Conservation (phyloP, 371 early-diverging fungal genomes). For the Mortierella sp. region DNA sequence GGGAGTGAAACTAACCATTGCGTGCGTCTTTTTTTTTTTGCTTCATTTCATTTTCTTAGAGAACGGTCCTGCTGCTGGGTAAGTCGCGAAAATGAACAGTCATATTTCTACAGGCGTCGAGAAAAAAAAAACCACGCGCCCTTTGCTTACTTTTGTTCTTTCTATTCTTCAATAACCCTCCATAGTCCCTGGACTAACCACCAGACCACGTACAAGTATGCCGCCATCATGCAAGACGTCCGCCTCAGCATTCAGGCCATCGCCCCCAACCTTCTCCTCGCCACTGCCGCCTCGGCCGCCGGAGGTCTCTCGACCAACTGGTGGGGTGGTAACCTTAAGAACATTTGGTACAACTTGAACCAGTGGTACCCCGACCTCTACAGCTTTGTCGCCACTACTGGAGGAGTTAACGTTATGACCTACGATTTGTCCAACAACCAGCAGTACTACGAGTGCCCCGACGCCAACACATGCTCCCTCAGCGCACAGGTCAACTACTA, state of each 20-base stretch:
- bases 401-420: slow-evolving; percentile 59
- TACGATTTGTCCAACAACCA: slow-evolving; percentile 56
- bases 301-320: slow-evolving; percentile 56
- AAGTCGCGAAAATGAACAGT: not conserved
- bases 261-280: slow-evolving; percentile 32
- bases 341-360: slow-evolving; percentile 53
- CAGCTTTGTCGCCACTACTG: slow-evolving; percentile 46
- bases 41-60: not conserved
- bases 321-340: slow-evolving; percentile 60
- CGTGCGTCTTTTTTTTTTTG: not conserved
- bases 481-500: slow-evolving; percentile 56
- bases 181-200: slow-evolving; percentile 44
- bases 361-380: slow-evolving; percentile 53
- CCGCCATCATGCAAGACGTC: slow-evolving; percentile 55
- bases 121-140: not conserved
- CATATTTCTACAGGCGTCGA: not conserved
- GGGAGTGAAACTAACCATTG: not conserved
- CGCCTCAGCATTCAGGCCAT: slow-evolving; percentile 47
- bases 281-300: slow-evolving; percentile 55
- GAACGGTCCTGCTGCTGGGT: not conserved
- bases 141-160: not conserved
- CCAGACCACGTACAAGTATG: slow-evolving; percentile 56
- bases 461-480: slow-evolving; percentile 45
- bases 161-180: not conserved
- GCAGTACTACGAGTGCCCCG: slow-evolving; percentile 56